These are phyloP conservation scores for Centella asiatica DNA, from an alignment of 129 eudicot species.

Conservation along the genomic window DNA sequence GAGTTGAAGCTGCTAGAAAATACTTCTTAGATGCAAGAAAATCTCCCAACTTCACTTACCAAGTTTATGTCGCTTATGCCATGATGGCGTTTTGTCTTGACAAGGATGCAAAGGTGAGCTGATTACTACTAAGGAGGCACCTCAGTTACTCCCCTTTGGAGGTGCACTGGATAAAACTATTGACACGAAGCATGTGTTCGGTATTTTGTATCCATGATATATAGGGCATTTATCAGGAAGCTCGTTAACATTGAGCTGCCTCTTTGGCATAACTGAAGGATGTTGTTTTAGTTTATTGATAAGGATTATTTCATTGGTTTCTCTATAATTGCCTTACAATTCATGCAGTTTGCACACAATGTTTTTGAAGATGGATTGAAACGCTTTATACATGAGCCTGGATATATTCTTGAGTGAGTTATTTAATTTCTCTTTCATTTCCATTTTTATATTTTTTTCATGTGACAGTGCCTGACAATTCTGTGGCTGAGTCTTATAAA, in stretches of 20 bases:
- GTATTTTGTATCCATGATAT: not conserved
- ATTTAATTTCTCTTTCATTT: no score
- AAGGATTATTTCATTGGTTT: not conserved
- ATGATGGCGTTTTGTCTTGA: constrained; percentile 92
- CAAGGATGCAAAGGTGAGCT: constrained; percentile 98
- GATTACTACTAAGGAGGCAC: constrained; percentile 1
- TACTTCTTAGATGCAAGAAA: constrained; percentile 80
- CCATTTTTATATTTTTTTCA: no score
- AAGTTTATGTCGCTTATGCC: constrained; percentile 96
- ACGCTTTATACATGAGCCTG: constrained; percentile 94
- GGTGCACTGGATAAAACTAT: not conserved
- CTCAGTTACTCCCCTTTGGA: not conserved
- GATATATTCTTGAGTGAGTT: constrained; percentile 95
- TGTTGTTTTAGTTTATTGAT: not conserved
- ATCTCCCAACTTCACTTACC: constrained; percentile 89
- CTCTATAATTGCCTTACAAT: constrained; percentile 8
- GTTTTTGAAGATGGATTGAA: constrained; percentile 93
- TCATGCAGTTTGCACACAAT: constrained; percentile 76
- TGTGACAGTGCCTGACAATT: not conserved
- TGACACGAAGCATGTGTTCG: not conserved
- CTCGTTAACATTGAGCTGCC: not conserved
- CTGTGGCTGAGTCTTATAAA: not conserved
- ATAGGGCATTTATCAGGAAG: not conserved
- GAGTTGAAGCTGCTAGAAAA: constrained; percentile 92
- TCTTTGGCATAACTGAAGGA: not conserved